Evolutionary conservation across 2,329 filamentous ascomycete species (phyloP).

Genomic region (Pseudogymnoascus sp.): DNA sequence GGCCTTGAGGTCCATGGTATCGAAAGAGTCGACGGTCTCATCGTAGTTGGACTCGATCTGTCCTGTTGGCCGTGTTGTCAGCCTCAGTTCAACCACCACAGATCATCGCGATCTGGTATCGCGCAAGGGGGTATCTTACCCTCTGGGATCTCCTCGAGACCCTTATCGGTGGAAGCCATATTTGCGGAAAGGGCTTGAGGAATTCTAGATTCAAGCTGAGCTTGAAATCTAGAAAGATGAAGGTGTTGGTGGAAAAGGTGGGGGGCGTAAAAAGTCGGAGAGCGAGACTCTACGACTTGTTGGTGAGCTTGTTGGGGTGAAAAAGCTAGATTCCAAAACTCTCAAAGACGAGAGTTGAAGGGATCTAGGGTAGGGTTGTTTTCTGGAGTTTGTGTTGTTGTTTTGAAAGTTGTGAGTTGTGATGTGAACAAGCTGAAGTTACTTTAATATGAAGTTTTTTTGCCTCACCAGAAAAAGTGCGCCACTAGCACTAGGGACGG

Average conservation of each 20-base stretch:
- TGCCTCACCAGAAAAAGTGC: constrained; percentile 5
- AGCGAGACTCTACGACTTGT: constrained; percentile 26
- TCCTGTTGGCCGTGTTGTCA: constrained; percentile 45
- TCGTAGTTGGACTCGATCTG: constrained; percentile 99
- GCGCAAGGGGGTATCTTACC: constrained; percentile 52
- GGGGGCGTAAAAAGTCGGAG: constrained; percentile 23
- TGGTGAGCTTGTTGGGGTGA: constrained; percentile 20
- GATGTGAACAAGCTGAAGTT: constrained; percentile 1
- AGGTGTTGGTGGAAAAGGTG: constrained; percentile 18
- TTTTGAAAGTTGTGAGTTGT: constrained; percentile 6
- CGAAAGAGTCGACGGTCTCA: constrained; percentile 98
- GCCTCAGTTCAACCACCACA: constrained; percentile 8
- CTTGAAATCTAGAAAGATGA: constrained; percentile 58
- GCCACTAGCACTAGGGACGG: constrained; percentile 8
- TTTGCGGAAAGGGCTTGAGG: constrained; percentile 55
- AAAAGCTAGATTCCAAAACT: constrained; percentile 42
- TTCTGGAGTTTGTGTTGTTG: not conserved
- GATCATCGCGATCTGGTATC: not conserved
- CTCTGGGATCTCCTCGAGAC: constrained; percentile 96
- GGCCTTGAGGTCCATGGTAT: constrained; percentile 93
- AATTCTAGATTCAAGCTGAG: constrained; percentile 69
- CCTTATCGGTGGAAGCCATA: constrained; percentile 92
- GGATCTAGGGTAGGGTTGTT: constrained; percentile 23
- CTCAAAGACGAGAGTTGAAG: constrained; percentile 34
- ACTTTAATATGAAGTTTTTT: constrained; percentile 9